Evolutionary conservation across 2,329 filamentous ascomycete species (phyloP).

Genomic region (Pseudocercospora ulei): DNA sequence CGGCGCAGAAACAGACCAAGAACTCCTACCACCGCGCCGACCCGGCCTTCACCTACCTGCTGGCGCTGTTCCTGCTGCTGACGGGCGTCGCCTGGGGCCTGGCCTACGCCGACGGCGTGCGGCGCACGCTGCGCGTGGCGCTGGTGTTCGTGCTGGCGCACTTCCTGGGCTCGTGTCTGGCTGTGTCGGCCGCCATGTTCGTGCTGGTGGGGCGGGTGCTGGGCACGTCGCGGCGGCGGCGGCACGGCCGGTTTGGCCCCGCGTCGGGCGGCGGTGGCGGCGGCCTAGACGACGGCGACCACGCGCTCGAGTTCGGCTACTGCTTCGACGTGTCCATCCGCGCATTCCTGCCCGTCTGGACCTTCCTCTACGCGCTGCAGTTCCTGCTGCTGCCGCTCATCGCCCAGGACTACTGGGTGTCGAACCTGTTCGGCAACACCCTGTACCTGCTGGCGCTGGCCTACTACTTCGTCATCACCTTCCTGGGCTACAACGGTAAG

Average conservation of each 20-base stretch:
- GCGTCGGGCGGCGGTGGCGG: conserved; percentile 33
- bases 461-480: conserved; percentile 60
- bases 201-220: conserved; percentile 55
- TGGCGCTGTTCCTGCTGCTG: conserved; percentile 53
- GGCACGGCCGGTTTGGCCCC: conserved; percentile 51
- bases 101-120: conserved; percentile 42
- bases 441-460: conserved; percentile 56
- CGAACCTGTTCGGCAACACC: conserved; percentile 54
- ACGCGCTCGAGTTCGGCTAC: conserved; percentile 59
- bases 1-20: conserved; percentile 48
- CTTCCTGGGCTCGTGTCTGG: conserved; percentile 50
- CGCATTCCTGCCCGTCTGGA: conserved; percentile 58
- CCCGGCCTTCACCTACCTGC: conserved; percentile 59
- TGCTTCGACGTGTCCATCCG: conserved; percentile 61
- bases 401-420: conserved; percentile 47
- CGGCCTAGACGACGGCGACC: conserved; percentile 28
- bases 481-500: conserved; percentile 56
- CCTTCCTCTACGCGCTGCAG: conserved; percentile 57
- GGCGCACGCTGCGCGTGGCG: conserved; percentile 39
- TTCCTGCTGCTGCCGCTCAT: conserved; percentile 57
- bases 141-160: conserved; percentile 48
- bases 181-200: conserved; percentile 54
- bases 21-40: conserved; percentile 62
- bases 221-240: conserved; percentile 46
- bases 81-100: conserved; percentile 52